These are phyloP conservation scores for Ramichloridium luteum DNA, from an alignment of 2,329 filamentous ascomycete species.

Conservation along the genomic window DNA sequence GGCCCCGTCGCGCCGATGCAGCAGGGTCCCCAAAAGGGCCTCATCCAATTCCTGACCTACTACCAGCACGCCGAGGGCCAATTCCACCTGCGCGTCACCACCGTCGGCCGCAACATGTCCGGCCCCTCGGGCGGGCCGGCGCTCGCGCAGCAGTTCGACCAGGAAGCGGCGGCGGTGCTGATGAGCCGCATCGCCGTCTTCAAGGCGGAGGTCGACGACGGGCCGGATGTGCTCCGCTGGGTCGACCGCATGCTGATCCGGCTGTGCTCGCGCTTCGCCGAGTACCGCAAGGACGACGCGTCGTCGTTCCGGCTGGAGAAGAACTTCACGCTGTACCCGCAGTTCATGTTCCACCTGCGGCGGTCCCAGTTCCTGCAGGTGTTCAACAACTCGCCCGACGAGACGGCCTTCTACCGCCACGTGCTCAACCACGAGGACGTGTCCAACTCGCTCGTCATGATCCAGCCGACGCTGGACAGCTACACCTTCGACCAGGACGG, in stretches of 20 bases:
- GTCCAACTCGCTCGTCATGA: constrained; percentile 95
- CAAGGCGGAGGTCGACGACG: constrained; percentile 96
- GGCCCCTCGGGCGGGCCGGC: constrained; percentile 89
- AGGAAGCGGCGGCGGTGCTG: constrained; percentile 90
- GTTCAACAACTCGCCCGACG: constrained; percentile 98
- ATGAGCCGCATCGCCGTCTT: constrained; percentile 99
- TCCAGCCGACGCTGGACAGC: constrained; percentile 91
- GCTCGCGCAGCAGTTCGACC: constrained; percentile 93
- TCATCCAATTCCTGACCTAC: constrained; percentile 97
- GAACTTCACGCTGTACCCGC: constrained; percentile 97
- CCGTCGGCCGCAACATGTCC: constrained; percentile 79
- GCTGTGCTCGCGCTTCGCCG: constrained; percentile 88
- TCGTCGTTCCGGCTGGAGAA: constrained; percentile 95
- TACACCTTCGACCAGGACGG: constrained; percentile 96
- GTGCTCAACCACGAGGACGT: constrained; percentile 96
- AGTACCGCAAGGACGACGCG: constrained; percentile 95
- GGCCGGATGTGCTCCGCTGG: constrained; percentile 95
- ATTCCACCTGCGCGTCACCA: constrained; percentile 91
- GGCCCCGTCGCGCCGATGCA: constrained; percentile 64
- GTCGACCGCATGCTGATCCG: constrained; percentile 97
- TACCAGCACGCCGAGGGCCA: constrained; percentile 96
- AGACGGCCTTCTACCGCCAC: constrained; percentile 97
- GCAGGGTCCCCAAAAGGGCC: constrained; percentile 76
- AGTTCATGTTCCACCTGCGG: constrained; percentile 99
- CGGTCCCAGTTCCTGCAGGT: constrained; percentile 96